Base-by-base conservation (phyloP, 305 asterid genomes). In the Fraxinus dipetala region DNA sequence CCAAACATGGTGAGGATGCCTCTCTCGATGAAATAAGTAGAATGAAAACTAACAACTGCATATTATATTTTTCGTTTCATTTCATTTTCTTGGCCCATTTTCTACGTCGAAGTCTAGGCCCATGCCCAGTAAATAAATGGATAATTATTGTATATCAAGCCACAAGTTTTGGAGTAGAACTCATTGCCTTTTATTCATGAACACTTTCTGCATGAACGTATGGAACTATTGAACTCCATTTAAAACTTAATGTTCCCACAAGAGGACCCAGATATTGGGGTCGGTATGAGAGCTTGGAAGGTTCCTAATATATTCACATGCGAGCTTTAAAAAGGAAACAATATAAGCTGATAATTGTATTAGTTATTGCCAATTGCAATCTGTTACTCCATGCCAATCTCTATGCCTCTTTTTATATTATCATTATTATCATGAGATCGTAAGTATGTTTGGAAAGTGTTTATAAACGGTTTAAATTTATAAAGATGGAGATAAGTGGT, bases 1-100 rank as follows among this genome's bases (percentile, higher is more conserved):
- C 70, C 84, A 63, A 65, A 72, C 48, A 78, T 76, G 83, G 92
- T 89, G 79, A 83, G 89, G 28, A 20, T 54, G 28, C 18, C 73
- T 69, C 83, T 79, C 30, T 56, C 61, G 72, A 16, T 59, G 31
- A 69, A 18, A 31, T 43, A 3, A 30, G 26, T 65, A 22, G 43
- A 40, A 30, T 32, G 38, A 40, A 16, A 20, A 22, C 28, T 1
- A n/a, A 54, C 4, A 11, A 18, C 56, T 20, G 13, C 35, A 13
- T 20, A 16, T 5, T 3, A 5, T 5, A 70, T 30, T 54, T 16
- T 54, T n/a, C 1, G 26, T 54, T 40, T 40, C 48, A 13, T 45
- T 45, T 20, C 4, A 26, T 65, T 26, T 65, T 26, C 35, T 65
- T 24, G 35, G 18, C 34, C 73, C 35, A 65, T 28, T 65, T 24